These are phyloP conservation scores for Alternaria ethzedia DNA, from an alignment of 2,329 filamentous ascomycete species.

Conservation along the genomic window DNA sequence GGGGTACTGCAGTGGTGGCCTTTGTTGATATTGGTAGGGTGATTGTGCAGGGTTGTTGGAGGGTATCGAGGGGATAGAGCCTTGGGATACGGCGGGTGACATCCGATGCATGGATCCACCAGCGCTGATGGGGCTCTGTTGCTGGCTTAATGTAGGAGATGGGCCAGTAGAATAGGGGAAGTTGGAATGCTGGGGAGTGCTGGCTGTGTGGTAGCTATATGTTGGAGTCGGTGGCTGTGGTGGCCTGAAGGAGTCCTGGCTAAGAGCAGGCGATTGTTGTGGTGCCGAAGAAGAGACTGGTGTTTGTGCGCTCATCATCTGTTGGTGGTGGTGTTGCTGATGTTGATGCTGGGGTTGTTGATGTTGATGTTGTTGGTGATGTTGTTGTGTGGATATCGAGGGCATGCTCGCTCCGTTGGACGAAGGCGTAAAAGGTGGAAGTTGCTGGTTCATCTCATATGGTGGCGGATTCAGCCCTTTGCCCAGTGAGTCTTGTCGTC, in stretches of 20 bases:
- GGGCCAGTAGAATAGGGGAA: conserved; percentile 59
- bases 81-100: conserved; percentile 58
- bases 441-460: conserved; percentile 66
- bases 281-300: conserved; percentile 47
- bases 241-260: conserved; percentile 65
- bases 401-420: conserved; percentile 59
- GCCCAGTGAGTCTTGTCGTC: conserved; percentile 64
- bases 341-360: conserved; percentile 44
- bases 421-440: conserved; percentile 67
- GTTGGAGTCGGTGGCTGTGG: conserved; percentile 65
- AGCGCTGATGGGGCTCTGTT: conserved; percentile 57
- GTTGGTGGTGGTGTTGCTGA: conserved; percentile 34
- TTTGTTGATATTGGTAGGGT: conserved; percentile 55
- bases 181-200: conserved; percentile 56
- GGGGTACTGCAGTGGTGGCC: conserved; percentile 48
- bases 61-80: conserved; percentile 53
- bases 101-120: conserved; percentile 57
- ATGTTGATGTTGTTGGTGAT: conserved; percentile 16
- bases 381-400: conserved; percentile 52
- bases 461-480: conserved; percentile 71
- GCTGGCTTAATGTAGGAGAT: conserved; percentile 53
- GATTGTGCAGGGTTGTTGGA: conserved; percentile 57
- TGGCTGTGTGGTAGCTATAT: conserved; percentile 67
- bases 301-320: conserved; percentile 57
- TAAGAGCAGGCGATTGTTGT: conserved; percentile 60